A percentile compares a stretch with the other conserved stretches of the same genome.
Evolutionary conservation across 2,329 filamentous ascomycete species (phyloP).

Genomic region (Epichloe amarillans): DNA sequence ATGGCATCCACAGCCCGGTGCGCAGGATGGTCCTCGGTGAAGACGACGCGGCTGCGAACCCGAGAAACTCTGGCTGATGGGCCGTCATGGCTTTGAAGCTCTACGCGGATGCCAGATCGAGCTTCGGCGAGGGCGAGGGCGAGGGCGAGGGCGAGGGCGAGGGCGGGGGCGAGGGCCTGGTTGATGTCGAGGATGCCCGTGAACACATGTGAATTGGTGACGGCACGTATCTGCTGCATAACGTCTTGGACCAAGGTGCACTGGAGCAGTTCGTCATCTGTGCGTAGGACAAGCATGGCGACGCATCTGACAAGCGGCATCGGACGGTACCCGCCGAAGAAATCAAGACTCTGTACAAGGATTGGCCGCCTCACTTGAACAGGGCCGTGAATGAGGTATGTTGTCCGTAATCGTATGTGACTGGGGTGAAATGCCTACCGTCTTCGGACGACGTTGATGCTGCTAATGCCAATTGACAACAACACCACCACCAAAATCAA

Average conservation of each 20-base stretch:
- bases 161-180: too few species aligned
- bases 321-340: too few species aligned
- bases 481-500: neutral
- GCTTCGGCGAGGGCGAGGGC: neutral
- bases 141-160: too few species aligned
- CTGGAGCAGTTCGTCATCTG: too few species aligned
- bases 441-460: too few species aligned
- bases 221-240: neutral
- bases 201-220: too few species aligned
- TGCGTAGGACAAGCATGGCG: too few species aligned
- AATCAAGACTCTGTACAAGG: neutral
- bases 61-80: neutral
- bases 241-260: neutral
- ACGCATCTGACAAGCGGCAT: too few species aligned
- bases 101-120: neutral
- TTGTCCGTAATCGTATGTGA: neutral
- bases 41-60: neutral
- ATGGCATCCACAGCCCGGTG: slow-evolving; percentile 11
- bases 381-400: slow-evolving; percentile 1
- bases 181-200: too few species aligned
- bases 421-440: too few species aligned
- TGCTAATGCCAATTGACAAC: neutral
- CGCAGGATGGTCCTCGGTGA: slow-evolving; percentile 9
- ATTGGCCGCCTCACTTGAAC: neutral
- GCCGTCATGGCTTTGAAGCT: slow-evolving; percentile 1